These are phyloP conservation scores for Farysia itapuensis DNA, from an alignment of 1,284 basidiomycete species.

Conservation along the genomic window DNA sequence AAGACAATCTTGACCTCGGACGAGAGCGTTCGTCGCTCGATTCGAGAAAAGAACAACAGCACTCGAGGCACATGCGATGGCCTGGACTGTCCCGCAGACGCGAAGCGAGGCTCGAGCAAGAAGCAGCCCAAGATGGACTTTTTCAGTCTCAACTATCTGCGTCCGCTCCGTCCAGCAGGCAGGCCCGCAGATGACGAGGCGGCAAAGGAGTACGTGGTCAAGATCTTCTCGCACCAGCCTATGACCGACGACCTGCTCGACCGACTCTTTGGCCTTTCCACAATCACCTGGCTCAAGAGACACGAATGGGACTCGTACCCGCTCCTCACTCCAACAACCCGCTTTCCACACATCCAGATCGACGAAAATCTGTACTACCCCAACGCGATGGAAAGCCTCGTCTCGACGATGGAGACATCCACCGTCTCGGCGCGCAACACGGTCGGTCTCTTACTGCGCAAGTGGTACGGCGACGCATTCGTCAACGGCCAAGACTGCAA, in stretches of 20 bases:
- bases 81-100: too few relatives aligned
- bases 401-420: conserved; percentile 82
- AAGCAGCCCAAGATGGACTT: conserved; percentile 68
- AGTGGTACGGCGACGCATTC: conserved; percentile 47
- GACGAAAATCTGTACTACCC: conserved; percentile 80
- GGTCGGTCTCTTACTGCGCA: conserved; percentile 41
- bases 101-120: too few relatives aligned
- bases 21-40: conserved; percentile 34
- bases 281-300: conserved; percentile 71
- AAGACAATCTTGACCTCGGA: conserved; percentile 70
- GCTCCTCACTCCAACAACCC: conserved; percentile 68
- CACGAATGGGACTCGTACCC: conserved; percentile 70
- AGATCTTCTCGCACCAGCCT: conserved; percentile 74
- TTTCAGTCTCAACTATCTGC: conserved; percentile 85
- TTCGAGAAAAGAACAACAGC: conserved; percentile 5
- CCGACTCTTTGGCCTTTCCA: conserved; percentile 29
- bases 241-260: conserved; percentile 72
- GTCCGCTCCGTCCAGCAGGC: conserved; percentile 62
- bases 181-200: conserved; percentile 19
- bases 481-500: conserved; percentile 43
- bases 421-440: conserved; percentile 80
- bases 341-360: conserved; percentile 75
- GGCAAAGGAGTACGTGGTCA: conserved; percentile 48
- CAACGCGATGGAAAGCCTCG: conserved; percentile 72
- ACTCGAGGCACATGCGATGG: too few relatives aligned